Base-by-base conservation (phyloP, 306 rosid genomes). In the Gynostemma pentaphyllum region DNA sequence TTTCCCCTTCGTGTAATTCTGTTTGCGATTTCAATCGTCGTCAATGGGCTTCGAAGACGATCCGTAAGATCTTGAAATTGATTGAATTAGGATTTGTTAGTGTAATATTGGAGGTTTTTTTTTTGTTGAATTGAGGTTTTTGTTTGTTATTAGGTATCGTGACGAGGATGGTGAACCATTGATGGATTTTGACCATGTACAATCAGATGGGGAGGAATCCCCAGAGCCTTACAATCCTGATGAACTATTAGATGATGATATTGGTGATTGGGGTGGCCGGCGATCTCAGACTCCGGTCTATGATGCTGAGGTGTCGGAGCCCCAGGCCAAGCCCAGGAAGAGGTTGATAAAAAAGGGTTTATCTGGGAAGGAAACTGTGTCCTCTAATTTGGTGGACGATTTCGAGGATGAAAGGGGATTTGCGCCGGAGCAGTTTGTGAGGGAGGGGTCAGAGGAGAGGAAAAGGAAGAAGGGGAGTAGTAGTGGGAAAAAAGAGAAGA, bases 141-240 rank as follows among this genome's bases (percentile, higher is more conserved):
- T 40, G 21, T 39, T 69, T 48, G 53, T 36, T 68, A 45, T 22
- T 56, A 94, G 97, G 95, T 84, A 76, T 60, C 94, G 95, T 14
- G 97, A 94, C 18, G 99, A 94, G 74, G 95, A 94, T 15, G 97
- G 99, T 1, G 99, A 94, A 70, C 82, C 95, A 0, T 78, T 94
- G 86, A 94, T 94, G 97, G 84, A 94, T 78, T 87, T 68, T 67
- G 89, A 94, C 53, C 94, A 81, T 21, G 14, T 84, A 28, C 90
- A 74, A 45, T 85, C 95, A 6, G 95, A 80, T 53, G 83, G 82
- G 28, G 97, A 86, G 16, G 79, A 59, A 0, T 79, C 98, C 3
- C 96, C 99, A 4, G 86, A 84, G 66, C 90, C 84, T 1, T 68
- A 72, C 4, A 88, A 66, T 45, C 71, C 59, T 11, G 77, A 69